Percentiles rank a stretch among this genome's conserved stretches.
phyloP scores from a whole-genome alignment of 2,329 filamentous ascomycete species.

The Ascochyta fabae region DNA sequence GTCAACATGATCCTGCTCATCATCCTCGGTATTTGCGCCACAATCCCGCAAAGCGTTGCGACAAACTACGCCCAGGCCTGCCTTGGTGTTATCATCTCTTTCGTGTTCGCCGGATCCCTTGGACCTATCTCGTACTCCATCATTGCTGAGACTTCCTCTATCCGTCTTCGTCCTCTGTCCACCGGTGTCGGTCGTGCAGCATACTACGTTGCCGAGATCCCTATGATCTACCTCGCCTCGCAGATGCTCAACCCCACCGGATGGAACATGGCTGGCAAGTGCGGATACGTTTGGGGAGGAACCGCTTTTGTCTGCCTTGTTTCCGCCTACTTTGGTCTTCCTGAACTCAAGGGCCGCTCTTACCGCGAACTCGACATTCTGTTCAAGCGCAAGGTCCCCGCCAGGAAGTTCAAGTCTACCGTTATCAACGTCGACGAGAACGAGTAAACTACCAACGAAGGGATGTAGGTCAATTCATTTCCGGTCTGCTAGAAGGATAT shows the following conservation, averaged over 20 bases:
- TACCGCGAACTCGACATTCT: slow-evolving; percentile 57
- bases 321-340: slow-evolving; percentile 58
- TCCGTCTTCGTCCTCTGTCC: slow-evolving; percentile 67
- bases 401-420: slow-evolving; percentile 63
- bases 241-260: slow-evolving; percentile 58
- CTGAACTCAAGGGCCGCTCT: slow-evolving; percentile 60
- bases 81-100: slow-evolving; percentile 68
- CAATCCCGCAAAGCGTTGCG: slow-evolving; percentile 50
- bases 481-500: too few relatives aligned
- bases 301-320: slow-evolving; percentile 61
- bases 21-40: slow-evolving; percentile 65
- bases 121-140: slow-evolving; percentile 71
- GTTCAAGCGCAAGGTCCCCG: slow-evolving; percentile 54
- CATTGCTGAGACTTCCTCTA: slow-evolving; percentile 69
- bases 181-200: slow-evolving; percentile 67
- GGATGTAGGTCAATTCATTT: too few relatives aligned
- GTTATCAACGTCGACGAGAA: slow-evolving; percentile 65
- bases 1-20: slow-evolving; percentile 62
- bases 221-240: slow-evolving; percentile 66
- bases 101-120: slow-evolving; percentile 67
- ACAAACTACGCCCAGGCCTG: slow-evolving; percentile 64
- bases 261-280: slow-evolving; percentile 47
- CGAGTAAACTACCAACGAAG: slow-evolving; percentile 57
- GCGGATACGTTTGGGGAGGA: slow-evolving; percentile 43
- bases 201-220: slow-evolving; percentile 70